phyloP scores from a whole-genome alignment of 1,284 basidiomycete genomes.

The Fomitiporia mediterranea region DNA sequence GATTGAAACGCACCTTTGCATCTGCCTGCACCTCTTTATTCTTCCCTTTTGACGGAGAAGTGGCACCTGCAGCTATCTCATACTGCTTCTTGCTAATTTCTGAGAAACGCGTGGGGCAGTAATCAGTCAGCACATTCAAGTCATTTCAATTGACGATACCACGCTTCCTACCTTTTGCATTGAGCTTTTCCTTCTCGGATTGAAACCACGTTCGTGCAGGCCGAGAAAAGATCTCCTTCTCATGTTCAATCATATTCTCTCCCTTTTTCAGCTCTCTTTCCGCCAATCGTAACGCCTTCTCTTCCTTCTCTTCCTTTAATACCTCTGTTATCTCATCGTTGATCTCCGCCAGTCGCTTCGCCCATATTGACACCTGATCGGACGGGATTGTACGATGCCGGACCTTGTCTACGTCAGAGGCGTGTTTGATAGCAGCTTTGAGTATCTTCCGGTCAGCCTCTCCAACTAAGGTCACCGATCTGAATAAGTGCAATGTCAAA shows the following conservation, averaged over 20 bases:
- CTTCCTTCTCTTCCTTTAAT: slow-evolving; percentile 91
- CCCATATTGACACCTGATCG: slow-evolving; percentile 75
- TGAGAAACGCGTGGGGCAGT: slow-evolving; percentile 29
- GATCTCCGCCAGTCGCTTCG: slow-evolving; percentile 64
- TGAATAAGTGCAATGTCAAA: slow-evolving; percentile 31
- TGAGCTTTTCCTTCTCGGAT: slow-evolving; percentile 77
- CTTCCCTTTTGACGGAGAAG: slow-evolving; percentile 28
- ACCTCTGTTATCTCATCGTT: slow-evolving; percentile 82
- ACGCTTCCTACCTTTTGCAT: slow-evolving; percentile 62
- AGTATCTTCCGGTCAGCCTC: slow-evolving; percentile 96
- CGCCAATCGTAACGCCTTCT: slow-evolving; percentile 85
- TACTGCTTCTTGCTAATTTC: slow-evolving; percentile 72
- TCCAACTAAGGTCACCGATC: slow-evolving; percentile 93
- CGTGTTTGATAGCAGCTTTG: slow-evolving; percentile 92
- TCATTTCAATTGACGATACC: neutral
- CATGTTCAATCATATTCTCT: slow-evolving; percentile 93
- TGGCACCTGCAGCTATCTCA: slow-evolving; percentile 45
- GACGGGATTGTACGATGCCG: slow-evolving; percentile 85
- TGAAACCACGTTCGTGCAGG: slow-evolving; percentile 99
- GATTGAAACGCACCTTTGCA: slow-evolving; percentile 32
- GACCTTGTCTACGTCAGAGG: slow-evolving; percentile 73
- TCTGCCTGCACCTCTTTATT: slow-evolving; percentile 29
- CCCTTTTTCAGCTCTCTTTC: slow-evolving; percentile 98
- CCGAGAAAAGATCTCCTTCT: slow-evolving; percentile 90
- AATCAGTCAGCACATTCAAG: slow-evolving; percentile 6